A percentile compares a stretch with the other conserved stretches of the same genome.
These are phyloP conservation scores for Prunus mongolica DNA, from an alignment of 306 rosid species.

Conservation along the genomic window DNA sequence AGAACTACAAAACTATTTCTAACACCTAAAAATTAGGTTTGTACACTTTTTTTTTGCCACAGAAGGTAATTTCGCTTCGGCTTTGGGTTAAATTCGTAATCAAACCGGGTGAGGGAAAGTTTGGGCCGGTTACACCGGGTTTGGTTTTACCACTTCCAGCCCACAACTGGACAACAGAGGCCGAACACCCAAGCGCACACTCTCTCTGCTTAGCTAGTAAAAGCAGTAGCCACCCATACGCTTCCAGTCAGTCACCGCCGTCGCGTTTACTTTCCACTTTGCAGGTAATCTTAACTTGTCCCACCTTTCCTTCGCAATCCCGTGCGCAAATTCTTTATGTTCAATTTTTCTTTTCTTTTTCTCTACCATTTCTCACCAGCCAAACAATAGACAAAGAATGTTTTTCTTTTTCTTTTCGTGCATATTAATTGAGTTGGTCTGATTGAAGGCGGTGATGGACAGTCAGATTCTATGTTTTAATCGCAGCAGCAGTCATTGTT, in stretches of 20 bases:
- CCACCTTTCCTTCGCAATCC: background rate
- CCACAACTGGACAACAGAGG: too few relatives aligned
- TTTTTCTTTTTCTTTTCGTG: background rate
- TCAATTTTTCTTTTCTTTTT: background rate
- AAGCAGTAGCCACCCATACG: background rate
- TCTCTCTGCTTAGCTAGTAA: background rate
- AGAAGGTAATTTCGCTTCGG: too few relatives aligned
- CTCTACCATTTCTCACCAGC: background rate
- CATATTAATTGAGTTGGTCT: constrained; percentile 1
- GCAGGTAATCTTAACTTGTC: background rate
- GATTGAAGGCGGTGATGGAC: constrained; percentile 50
- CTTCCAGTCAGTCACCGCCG: constrained; percentile 1
- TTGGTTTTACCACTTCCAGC: too few relatives aligned
- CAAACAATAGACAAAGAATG: background rate
- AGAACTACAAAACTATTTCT: too few relatives aligned
- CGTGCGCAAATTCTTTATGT: background rate
- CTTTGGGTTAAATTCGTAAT: too few relatives aligned
- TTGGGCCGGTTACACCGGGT: too few relatives aligned
- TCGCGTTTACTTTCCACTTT: background rate
- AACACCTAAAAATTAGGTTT: too few relatives aligned
- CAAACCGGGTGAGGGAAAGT: too few relatives aligned
- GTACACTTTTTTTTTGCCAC: too few relatives aligned
- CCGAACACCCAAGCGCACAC: too few relatives aligned
- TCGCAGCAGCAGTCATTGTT: constrained; percentile 21
- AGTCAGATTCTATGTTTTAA: constrained; percentile 41